phyloP scores from a whole-genome alignment of 352 stramenopile species.

The Thraustochytrium sp. region DNA sequence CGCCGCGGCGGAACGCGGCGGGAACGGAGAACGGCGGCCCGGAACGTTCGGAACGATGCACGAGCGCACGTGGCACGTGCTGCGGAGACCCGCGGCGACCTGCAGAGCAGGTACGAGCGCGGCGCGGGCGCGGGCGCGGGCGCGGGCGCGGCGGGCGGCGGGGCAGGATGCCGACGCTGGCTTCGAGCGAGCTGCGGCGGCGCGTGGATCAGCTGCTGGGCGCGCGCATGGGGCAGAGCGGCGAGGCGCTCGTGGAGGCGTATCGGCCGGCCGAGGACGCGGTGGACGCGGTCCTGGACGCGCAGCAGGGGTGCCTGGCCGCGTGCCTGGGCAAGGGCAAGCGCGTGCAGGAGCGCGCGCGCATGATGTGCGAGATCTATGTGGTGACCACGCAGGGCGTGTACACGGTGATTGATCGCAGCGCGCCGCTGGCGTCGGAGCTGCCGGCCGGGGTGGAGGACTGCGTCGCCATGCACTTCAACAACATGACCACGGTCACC shows the following conservation, averaged over 20 bases:
- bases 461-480: not conserved
- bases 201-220: not conserved
- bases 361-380: not conserved
- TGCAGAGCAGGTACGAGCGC: too few species aligned
- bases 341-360: not conserved
- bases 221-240: not conserved
- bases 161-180: too few species aligned
- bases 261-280: not conserved
- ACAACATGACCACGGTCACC: not conserved
- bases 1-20: too few species aligned
- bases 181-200: not conserved
- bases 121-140: too few species aligned
- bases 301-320: not conserved
- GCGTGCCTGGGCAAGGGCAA: not conserved
- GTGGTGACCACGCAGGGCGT: not conserved
- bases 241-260: not conserved
- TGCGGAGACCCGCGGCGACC: too few species aligned
- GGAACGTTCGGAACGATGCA: too few species aligned
- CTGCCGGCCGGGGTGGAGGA: too few species aligned
- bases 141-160: too few species aligned
- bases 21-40: too few species aligned
- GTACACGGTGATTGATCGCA: not conserved
- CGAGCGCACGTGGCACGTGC: too few species aligned
- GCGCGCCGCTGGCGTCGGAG: too few species aligned
- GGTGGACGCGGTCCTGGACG: not conserved